phyloP scores from a whole-genome alignment of 257 asterid species.

The Scutellaria galericulata region DNA sequence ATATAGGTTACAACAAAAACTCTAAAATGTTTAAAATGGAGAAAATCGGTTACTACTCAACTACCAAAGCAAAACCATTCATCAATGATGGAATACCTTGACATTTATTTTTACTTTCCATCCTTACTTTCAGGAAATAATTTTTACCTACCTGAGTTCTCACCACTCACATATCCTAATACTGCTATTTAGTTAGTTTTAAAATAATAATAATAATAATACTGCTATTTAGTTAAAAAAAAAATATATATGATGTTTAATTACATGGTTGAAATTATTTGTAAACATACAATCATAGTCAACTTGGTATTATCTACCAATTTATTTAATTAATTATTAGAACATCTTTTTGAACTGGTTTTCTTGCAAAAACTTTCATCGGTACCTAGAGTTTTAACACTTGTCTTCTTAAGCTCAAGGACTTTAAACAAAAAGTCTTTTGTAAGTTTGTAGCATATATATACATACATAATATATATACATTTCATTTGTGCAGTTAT shows the following conservation, averaged over 20 bases:
- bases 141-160: not conserved
- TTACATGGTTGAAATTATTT: not conserved
- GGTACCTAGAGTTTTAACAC: constrained; percentile 10
- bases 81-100: not conserved
- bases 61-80: not conserved
- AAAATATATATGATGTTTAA: not conserved
- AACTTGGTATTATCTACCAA: constrained; percentile 5
- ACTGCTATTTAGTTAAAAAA: too few relatives aligned
- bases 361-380: not conserved
- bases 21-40: not conserved
- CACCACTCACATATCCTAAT: not conserved
- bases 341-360: constrained; percentile 7
- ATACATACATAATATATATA: not conserved
- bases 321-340: not conserved
- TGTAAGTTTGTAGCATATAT: not conserved
- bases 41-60: not conserved
- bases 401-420: constrained; percentile 21
- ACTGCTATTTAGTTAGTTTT: too few relatives aligned
- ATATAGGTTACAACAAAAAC: not conserved
- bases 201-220: too few relatives aligned
- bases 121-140: constrained; percentile 12
- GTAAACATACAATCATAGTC: not conserved
- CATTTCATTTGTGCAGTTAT: not conserved
- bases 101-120: constrained; percentile 30
- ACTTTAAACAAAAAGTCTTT: constrained; percentile 12